Base-by-base conservation (phyloP, 2,329 filamentous ascomycete genomes). In the Nothopassalora personata region DNA sequence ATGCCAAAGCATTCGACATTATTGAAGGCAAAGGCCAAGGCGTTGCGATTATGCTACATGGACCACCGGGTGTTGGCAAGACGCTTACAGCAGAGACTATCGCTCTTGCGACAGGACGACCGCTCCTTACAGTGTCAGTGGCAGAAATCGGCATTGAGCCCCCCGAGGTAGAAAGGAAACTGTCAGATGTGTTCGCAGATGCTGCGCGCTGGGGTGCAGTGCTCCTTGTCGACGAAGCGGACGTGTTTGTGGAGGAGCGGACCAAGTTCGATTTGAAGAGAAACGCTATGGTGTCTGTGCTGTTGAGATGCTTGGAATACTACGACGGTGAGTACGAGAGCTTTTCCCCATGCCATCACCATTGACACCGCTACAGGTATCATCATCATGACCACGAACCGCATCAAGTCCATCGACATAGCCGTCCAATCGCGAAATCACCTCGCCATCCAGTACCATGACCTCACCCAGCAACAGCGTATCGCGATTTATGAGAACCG, bases 181-280 rank as follows among this genome's bases (percentile, higher is more conserved):
- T 62, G 4, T 28, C 48, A 5, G 28, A 48, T 4, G 43, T 56
- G 23, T 62, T 62, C 27, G 19, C 28, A 5, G 28, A 49, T 11
- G 60, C 62, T 1, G 54, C 53, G n/a, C 33, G 36, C 2, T 64
- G 62, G 62, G 52, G 56, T 18, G 60, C 60, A 0, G 51, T 64
- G 4, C 54, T 60, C 8, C 53, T 64, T 6, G 48, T 60, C 9
- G 60, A 64, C 36, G 60, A 64, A 52, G 62, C 87, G 2, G 88
- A 91, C 66, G 86, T 90, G 4, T 91, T 91, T 74, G 77, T 95
- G 7, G 89, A 93, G 76, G 87, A 89, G 71, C 84, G 90, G 1
- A 87, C 88, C 47, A 86, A 90, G 69, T 46, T 47, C 13, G 89
- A 94, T 66, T 86, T 93, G 54, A 86, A 90, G 68, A 86, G 90